These are phyloP conservation scores for Pezicula radicicola DNA, from an alignment of 2,329 filamentous ascomycete species.

Conservation along the genomic window DNA sequence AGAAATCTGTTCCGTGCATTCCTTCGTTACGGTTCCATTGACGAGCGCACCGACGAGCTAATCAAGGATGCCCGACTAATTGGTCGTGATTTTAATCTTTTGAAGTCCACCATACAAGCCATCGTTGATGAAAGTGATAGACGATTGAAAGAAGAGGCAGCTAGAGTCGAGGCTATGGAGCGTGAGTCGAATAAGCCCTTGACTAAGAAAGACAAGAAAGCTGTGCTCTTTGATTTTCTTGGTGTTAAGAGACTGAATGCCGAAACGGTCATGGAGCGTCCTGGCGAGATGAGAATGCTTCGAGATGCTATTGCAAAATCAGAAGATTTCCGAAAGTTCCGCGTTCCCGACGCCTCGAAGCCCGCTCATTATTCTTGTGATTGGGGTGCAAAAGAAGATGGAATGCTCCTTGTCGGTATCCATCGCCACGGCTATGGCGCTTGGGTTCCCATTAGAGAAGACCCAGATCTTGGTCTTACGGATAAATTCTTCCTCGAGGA, in stretches of 20 bases:
- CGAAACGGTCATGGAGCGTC: conserved; percentile 89
- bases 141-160: conserved; percentile 72
- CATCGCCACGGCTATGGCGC: conserved; percentile 92
- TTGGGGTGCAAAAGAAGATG: conserved; percentile 92
- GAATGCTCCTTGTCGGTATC: conserved; percentile 94
- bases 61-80: conserved; percentile 81
- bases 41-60: conserved; percentile 84
- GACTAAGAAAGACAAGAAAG: conserved; percentile 97
- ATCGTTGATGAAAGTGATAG: conserved; percentile 67
- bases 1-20: conserved; percentile 88
- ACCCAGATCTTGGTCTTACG: conserved; percentile 76
- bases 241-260: conserved; percentile 95
- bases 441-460: conserved; percentile 92
- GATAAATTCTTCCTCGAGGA: conserved; percentile 97
- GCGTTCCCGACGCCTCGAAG: conserved; percentile 88
- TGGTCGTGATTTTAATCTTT: conserved; percentile 77
- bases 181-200: conserved; percentile 71
- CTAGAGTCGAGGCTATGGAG: conserved; percentile 61
- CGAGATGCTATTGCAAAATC: conserved; percentile 67
- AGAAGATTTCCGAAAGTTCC: conserved; percentile 74
- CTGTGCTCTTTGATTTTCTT: conserved; percentile 90
- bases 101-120: conserved; percentile 68
- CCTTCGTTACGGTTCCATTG: conserved; percentile 85
- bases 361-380: conserved; percentile 85
- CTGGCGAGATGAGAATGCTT: conserved; percentile 82